Base-by-base conservation (phyloP, 2,329 filamentous ascomycete genomes). In the Aspergillus sp. region DNA sequence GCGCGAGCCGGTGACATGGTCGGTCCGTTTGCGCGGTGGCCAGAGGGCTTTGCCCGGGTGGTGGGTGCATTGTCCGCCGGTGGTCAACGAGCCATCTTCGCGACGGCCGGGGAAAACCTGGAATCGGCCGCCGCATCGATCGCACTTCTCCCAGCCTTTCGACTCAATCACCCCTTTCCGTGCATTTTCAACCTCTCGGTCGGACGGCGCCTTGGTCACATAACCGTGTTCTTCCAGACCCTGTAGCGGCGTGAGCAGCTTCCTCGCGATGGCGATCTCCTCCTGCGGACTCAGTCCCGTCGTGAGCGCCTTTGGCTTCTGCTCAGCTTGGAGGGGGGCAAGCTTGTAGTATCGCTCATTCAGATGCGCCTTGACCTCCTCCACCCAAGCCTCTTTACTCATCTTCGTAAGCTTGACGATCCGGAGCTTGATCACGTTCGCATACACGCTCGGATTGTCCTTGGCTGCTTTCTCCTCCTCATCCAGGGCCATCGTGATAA, bases 61-160 rank as follows among this genome's bases (percentile, higher is more conserved):
- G 70, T 93, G 87, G 1, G 77, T 85, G 72, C 95, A 99, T 32
- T 77, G 75, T 0, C 92, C 92, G 20, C 89, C 89, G 0, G 86
- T 88, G 14, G 96, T 81, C 2, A 88, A 80, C 0, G 86, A 87
- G 43, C 96, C 94, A 60, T 83, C 81, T 60, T 86, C 81, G 49
- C 91, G 83, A 40, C 93, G 85, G 3, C 91, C 90, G 0, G 92
- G 91, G 59, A 96, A 97, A 3, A 96, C 90, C 65, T 96, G 90
- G 65, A 99, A 99, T 19, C 93, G 86, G 31, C 85, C 85, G 40
- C 80, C 80, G 71, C 94, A 99, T 17, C 94, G 87, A 64, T 96
- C 92, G 64, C 94, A 99, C 46, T 85, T 81, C 73, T 99, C 94
- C 80, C 87, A 96, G 45, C 89, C 89, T 48, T 84, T 81, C 11